phyloP scores from a whole-genome alignment of 2,329 filamentous ascomycete genomes.

The Fusarium poae region DNA sequence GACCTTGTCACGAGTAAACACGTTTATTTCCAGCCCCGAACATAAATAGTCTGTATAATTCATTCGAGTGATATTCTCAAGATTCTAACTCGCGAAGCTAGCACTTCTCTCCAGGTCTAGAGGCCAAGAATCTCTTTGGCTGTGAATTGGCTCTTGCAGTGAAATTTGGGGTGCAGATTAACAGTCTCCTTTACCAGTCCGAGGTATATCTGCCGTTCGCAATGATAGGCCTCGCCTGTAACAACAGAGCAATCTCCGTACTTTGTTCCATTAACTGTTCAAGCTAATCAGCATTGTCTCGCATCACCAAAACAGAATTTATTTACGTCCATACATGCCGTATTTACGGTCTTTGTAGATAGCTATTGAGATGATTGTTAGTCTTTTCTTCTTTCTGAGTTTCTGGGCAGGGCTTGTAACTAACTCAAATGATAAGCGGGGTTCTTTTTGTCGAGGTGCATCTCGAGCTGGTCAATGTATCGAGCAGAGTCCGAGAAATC shows the following conservation, averaged over 20 bases:
- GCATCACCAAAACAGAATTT: not conserved
- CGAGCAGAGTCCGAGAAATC: not conserved
- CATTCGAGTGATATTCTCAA: no score
- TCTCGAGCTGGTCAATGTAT: not conserved
- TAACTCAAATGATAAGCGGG: not conserved
- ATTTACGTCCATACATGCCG: constrained; percentile 6
- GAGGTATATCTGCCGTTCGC: not conserved
- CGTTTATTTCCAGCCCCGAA: no score
- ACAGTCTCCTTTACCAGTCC: not conserved
- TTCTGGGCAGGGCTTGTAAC: not conserved
- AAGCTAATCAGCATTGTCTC: not conserved
- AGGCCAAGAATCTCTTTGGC: not conserved
- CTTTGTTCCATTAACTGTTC: not conserved
- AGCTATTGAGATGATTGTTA: not conserved
- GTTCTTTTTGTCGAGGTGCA: not conserved
- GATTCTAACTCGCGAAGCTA: no score
- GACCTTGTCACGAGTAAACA: no score
- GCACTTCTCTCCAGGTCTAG: no score
- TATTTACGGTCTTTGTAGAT: constrained; percentile 1
- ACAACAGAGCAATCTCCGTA: not conserved
- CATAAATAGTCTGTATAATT: no score
- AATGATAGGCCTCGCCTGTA: not conserved
- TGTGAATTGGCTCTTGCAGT: not conserved
- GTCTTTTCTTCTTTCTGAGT: not conserved
- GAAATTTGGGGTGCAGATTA: not conserved